phyloP scores from a whole-genome alignment of 2,329 filamentous ascomycete genomes.

The Aspergillus sojae region DNA sequence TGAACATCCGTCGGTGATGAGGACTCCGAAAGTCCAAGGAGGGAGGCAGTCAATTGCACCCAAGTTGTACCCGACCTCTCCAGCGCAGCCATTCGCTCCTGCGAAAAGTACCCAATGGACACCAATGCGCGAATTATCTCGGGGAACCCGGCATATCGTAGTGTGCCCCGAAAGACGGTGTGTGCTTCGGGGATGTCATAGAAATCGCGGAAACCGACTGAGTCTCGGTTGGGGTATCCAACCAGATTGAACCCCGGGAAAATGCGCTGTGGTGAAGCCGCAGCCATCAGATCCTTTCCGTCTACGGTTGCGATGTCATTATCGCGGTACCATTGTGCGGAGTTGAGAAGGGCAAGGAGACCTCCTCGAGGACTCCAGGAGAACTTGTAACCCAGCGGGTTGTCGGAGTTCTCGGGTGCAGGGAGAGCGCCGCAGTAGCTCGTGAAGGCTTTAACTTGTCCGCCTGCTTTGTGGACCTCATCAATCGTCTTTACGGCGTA shows the following conservation, averaged over 20 bases:
- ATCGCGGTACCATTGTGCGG: conserved; percentile 6
- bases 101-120: conserved; percentile 4
- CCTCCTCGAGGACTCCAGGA: conserved; percentile 9
- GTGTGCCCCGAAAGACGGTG: conserved; percentile 6
- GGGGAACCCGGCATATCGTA: conserved; percentile 8
- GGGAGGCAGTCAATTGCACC: neutral
- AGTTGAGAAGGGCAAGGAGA: conserved; percentile 6
- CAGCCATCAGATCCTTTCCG: conserved; percentile 8
- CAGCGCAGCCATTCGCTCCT: neutral
- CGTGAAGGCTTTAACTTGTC: neutral
- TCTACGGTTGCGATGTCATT: neutral
- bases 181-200: conserved; percentile 7
- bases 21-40: no score
- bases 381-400: conserved; percentile 10
- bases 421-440: conserved; percentile 12
- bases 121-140: conserved; percentile 6
- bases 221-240: conserved; percentile 8
- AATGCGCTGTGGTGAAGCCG: neutral
- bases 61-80: neutral
- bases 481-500: conserved; percentile 13
- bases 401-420: conserved; percentile 4
- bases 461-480: conserved; percentile 8
- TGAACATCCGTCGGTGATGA: no score
- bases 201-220: conserved; percentile 3
- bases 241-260: neutral